phyloP scores from a whole-genome alignment of 2,329 filamentous ascomycete species.

The Fusarium robinianum region DNA sequence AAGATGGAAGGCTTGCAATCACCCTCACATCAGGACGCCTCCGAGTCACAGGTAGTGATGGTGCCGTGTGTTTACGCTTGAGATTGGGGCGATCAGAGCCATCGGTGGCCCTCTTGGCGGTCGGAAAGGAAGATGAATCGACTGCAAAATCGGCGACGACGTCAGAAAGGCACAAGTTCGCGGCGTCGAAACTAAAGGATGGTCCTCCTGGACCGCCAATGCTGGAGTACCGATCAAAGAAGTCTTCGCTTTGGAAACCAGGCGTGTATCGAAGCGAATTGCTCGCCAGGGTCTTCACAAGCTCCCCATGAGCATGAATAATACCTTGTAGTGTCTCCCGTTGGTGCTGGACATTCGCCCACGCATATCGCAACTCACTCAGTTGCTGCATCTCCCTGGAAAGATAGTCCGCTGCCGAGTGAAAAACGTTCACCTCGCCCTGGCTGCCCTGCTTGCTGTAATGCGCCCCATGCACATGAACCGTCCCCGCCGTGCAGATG shows the following conservation, averaged over 20 bases:
- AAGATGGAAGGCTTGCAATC: slow-evolving; percentile 38
- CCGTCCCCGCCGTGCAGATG: slow-evolving; percentile 82
- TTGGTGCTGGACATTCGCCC: slow-evolving; percentile 80
- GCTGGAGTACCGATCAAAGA: slow-evolving; percentile 77
- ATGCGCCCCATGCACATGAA: slow-evolving; percentile 84
- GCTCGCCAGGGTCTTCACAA: slow-evolving; percentile 72
- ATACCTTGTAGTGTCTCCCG: slow-evolving; percentile 77
- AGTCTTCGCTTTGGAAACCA: slow-evolving; percentile 84
- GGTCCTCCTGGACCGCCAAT: slow-evolving; percentile 62
- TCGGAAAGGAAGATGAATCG: slow-evolving; percentile 61
- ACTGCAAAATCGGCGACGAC: slow-evolving; percentile 63
- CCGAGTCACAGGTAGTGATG: slow-evolving; percentile 43
- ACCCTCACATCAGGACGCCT: slow-evolving; percentile 47
- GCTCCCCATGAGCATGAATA: slow-evolving; percentile 76
- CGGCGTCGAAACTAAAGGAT: slow-evolving; percentile 69
- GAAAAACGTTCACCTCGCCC: slow-evolving; percentile 65
- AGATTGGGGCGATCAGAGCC: slow-evolving; percentile 45
- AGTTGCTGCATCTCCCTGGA: slow-evolving; percentile 80
- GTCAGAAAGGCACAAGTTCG: slow-evolving; percentile 73
- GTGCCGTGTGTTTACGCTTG: slow-evolving; percentile 55
- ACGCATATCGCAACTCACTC: slow-evolving; percentile 72
- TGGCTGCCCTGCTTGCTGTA: slow-evolving; percentile 62
- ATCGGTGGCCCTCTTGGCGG: slow-evolving; percentile 47
- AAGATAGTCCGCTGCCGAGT: slow-evolving; percentile 68
- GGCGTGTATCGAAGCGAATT: slow-evolving; percentile 72